Evolutionary conservation across 352 stramenopile species (phyloP).

Genomic region (Globisporangium parvum): DNA sequence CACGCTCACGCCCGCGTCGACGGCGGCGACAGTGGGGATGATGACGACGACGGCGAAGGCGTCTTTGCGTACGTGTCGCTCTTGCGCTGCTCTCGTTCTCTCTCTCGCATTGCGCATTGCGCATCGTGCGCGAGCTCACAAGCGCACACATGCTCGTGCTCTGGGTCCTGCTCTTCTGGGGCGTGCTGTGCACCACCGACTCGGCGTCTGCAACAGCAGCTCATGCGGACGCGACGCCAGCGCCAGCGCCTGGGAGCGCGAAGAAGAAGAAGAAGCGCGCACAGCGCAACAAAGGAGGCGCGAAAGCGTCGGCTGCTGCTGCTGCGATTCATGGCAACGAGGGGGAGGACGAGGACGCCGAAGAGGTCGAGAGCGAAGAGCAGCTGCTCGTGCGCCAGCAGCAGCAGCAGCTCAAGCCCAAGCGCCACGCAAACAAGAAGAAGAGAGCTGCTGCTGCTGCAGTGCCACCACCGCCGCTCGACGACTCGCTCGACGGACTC

Average conservation of each 20-base stretch:
- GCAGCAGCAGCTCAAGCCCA: background rate
- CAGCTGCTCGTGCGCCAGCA: conserved; percentile 4
- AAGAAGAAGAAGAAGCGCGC: conserved; percentile 14
- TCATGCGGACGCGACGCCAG: background rate
- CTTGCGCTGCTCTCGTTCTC: background rate
- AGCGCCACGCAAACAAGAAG: conserved; percentile 5
- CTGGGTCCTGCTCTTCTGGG: conserved; percentile 8
- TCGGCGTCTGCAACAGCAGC: background rate
- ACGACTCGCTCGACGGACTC: conserved; percentile 11
- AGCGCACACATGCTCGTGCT: conserved; percentile 7
- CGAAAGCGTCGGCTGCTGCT: conserved; percentile 3
- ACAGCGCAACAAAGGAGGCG: background rate
- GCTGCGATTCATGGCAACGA: background rate
- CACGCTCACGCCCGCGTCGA: no score
- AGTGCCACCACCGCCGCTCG: background rate
- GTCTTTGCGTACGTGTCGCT: background rate
- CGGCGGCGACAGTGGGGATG: no score
- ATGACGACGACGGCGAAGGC: no score
- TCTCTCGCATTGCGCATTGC: background rate
- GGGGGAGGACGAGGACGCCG: background rate
- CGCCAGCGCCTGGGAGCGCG: background rate
- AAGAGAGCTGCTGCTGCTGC: background rate
- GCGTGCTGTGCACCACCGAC: background rate
- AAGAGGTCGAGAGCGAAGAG: conserved; percentile 11
- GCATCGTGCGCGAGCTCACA: background rate